Base-by-base conservation (phyloP, 768 basidiomycete genomes). In the Auricularia auricula-judae region DNA sequence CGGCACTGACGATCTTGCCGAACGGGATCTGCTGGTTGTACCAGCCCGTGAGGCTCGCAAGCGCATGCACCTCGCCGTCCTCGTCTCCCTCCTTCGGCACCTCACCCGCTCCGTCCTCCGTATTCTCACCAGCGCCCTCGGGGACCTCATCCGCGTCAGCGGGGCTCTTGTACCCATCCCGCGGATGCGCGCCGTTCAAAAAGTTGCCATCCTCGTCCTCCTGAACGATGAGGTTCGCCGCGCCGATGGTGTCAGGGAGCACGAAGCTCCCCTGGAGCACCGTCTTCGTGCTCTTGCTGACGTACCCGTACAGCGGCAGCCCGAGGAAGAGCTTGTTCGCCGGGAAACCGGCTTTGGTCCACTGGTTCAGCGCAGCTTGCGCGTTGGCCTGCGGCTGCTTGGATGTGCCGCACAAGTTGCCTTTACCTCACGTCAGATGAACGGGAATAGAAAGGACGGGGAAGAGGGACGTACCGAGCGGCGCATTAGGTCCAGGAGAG, bases 401-500 rank as follows among this genome's bases (percentile, higher is more conserved):
- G 3, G 86, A 86, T 51, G 82, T 84, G 36, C 81, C 78, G 70
- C 89, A 91, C 5, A 80, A 80, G 72, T 89, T 79, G 10, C 78
- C 77, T 59, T 10, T 14, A 56, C 0, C 33, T 35, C 29, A 4
- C 56, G 5, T 59, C 8, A 59, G 56, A 59, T 8, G 7, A 1
- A 29, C 4, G 56, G 29, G 7, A 59, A 23, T 8, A 29, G 14
- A 12, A 18, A 59, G 34, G 23, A 29, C 29, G 29, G 29, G 29
- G 29, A 29, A 29, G 29, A 14, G 4, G 56, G 21, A 29, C 56
- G 56, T 1, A 59, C 81, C 80, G 36, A 88, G 78, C 2, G 88
- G 89, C 14, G 89, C 87, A 71, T 89, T 89, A 4, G 88, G 84
- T 4, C 88, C 89, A 11, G 88, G 89, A 34, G 75, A 82, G 3